Percentiles rank a stretch among this genome's conserved stretches.
Evolutionary conservation across 2,329 filamentous ascomycete species (phyloP).

Genomic region (Magnaporthiopsis incrustans): DNA sequence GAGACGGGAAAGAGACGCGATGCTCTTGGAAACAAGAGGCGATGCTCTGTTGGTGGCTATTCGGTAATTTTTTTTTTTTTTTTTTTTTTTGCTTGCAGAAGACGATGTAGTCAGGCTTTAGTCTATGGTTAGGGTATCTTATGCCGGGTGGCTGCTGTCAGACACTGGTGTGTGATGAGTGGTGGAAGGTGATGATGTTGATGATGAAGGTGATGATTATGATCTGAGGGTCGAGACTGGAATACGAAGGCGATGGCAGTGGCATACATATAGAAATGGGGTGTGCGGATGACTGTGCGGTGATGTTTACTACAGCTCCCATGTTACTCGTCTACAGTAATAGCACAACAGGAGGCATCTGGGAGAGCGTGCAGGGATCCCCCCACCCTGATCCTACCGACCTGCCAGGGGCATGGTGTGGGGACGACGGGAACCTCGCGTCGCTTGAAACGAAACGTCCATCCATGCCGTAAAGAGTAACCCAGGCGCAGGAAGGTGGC

Average conservation of each 20-base stretch:
- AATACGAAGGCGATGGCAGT: not conserved
- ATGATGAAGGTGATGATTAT: not conserved
- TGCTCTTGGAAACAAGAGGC: not conserved
- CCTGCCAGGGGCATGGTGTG: not conserved
- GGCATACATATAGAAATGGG: not conserved
- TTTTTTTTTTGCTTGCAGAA: not conserved
- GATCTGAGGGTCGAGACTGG: not conserved
- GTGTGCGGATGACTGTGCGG: not conserved
- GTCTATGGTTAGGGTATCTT: not conserved
- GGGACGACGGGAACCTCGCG: too few relatives aligned
- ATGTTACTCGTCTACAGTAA: not conserved
- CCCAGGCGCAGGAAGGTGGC: not conserved
- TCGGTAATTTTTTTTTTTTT: not conserved
- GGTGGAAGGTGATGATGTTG: not conserved
- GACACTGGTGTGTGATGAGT: not conserved
- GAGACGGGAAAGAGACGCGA: not conserved
- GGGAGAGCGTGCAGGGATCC: not conserved
- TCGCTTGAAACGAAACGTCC: not conserved
- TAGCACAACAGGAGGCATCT: not conserved
- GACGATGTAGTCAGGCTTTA: not conserved
- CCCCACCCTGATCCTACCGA: not conserved
- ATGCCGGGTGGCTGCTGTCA: not conserved
- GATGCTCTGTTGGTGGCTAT: not conserved
- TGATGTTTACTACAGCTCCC: not conserved
- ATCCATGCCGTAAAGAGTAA: not conserved